Base-by-base conservation (phyloP, 306 rosid genomes). In the Corylus americana region DNA sequence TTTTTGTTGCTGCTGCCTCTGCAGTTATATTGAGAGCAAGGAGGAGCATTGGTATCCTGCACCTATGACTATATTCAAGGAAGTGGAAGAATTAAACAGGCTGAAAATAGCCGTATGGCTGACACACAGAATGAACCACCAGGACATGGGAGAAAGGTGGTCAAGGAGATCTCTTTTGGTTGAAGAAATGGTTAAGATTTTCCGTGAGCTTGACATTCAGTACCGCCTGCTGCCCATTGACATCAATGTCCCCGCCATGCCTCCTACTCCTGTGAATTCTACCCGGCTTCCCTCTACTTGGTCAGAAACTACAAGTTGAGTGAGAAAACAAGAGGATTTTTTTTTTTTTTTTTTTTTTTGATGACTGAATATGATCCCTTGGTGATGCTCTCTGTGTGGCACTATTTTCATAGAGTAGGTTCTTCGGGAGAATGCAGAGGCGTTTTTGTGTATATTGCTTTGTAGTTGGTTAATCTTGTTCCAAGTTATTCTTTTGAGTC, bases 1-100 rank as follows among this genome's bases (percentile, higher is more conserved):
- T 29, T 16, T 48, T 22, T n/a, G 22, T 22, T 22, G 22, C 71
- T 72, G 58, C 29, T 74, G 2, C 63, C 10, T n/a, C 75, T 89
- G 82, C 92, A 94, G 98, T 85, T 94, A 71, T 80, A 53, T 92
- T 45, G 98, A 96, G 39, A 86, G 61, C 87, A 89, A 93, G 88
- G 90, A 89, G 82, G 99, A 93, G 78, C 97, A 93, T 51, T 96
- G 99, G 98, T 87, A 70, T 83, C 86, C 99, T 42, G 67, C 83
- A 13, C 91, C 98, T 17, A 79, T 87, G 80, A 20, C 93, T 67
- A 82, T 96, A 74, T 70, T 87, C 62, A 93, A 81, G 86, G 96
- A 95, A 3, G 45, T 84, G 3, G 99, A 88, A 0, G 79, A 80
- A 3, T 55, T 91, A 67, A 83, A 85, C 71, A 90, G 75, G 88